Evolutionary conservation across 2,329 filamentous ascomycete species (phyloP).

Genomic region (Hypoxylon sp.): DNA sequence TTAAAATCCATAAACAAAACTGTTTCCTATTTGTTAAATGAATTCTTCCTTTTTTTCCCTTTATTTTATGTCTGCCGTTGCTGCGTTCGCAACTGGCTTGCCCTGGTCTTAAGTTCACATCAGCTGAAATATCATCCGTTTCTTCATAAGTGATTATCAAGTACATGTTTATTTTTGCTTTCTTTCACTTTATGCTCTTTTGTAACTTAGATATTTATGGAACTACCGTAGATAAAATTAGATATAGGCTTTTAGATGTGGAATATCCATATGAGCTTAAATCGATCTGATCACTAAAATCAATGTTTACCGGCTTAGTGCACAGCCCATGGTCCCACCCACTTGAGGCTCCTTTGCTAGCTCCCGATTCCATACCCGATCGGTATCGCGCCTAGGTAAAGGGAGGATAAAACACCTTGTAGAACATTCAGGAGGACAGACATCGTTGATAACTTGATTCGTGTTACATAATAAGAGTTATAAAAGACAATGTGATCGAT

Average conservation of each 20-base stretch:
- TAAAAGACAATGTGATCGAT: not conserved
- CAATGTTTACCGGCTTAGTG: too few relatives aligned
- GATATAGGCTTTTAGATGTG: too few relatives aligned
- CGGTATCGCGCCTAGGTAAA: not conserved
- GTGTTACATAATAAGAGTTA: conserved; percentile 1
- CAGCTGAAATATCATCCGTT: not conserved
- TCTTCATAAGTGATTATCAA: not conserved
- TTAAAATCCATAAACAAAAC: conserved; percentile 31
- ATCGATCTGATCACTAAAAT: too few relatives aligned
- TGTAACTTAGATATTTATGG: too few relatives aligned
- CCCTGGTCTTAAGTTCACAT: not conserved
- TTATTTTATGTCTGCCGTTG: not conserved
- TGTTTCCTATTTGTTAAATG: conserved; percentile 35
- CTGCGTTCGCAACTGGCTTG: not conserved
- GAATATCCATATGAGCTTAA: too few relatives aligned
- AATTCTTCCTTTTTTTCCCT: conserved; percentile 5
- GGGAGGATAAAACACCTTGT: conserved; percentile 1
- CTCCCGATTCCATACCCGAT: conserved; percentile 1
- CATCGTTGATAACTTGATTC: not conserved
- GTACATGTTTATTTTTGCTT: not conserved
- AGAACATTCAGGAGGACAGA: not conserved
- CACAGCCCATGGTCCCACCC: not conserved
- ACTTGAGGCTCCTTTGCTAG: conserved; percentile 28
- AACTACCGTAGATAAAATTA: too few relatives aligned
- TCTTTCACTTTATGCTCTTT: too few relatives aligned